Conservation (phyloP, 2,329 filamentous ascomycete genomes). For the Ophiostoma sp. region DNA sequence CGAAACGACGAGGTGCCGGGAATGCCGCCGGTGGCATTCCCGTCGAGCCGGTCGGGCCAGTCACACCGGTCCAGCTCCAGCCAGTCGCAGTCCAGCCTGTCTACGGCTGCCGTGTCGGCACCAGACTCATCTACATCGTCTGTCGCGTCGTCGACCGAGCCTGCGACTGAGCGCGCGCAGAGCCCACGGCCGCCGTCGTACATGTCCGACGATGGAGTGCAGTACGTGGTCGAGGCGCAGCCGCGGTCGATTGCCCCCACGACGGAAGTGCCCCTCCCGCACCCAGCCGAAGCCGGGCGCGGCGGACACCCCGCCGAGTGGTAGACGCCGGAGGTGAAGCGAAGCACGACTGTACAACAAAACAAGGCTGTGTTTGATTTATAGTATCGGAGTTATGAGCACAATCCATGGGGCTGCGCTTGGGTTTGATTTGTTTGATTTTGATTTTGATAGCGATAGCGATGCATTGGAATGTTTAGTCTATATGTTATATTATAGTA, state of each 20-base stretch:
- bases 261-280: constrained; percentile 42
- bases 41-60: background rate
- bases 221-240: constrained; percentile 63
- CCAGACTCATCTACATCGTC: background rate
- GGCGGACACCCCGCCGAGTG: background rate
- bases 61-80: background rate
- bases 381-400: background rate
- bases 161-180: constrained; percentile 25
- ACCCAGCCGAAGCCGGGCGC: constrained; percentile 44
- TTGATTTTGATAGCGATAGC: background rate
- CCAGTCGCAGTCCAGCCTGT: constrained; percentile 5
- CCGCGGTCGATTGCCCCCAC: constrained; percentile 52
- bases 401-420: background rate
- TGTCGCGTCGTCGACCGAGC: constrained; percentile 26
- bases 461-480: background rate
- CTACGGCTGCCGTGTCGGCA: background rate
- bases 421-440: background rate
- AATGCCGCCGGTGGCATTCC: background rate
- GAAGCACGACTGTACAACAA: background rate
- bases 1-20: constrained; percentile 46
- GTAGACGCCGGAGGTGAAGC: background rate
- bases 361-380: background rate
- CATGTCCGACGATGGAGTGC: constrained; percentile 66
- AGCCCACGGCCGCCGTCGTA: constrained; percentile 64
- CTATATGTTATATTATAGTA: background rate